Base-by-base conservation (phyloP, 495 filamentous ascomycete genomes). In the Chaetomium tenue region DNA sequence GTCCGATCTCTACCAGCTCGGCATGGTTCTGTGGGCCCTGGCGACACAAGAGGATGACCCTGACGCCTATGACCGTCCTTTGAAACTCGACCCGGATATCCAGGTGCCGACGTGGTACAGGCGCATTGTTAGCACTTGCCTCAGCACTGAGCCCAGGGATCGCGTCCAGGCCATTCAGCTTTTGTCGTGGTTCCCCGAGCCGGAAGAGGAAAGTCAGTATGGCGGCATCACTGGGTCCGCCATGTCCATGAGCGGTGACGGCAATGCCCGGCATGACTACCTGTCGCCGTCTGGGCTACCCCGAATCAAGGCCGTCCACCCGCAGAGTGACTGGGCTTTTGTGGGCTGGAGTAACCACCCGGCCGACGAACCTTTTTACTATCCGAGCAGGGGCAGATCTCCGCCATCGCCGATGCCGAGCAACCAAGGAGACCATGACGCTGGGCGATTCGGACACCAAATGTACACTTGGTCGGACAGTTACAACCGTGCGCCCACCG, bases 21-120 rank as follows among this genome's bases (percentile, higher is more conserved):
- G 94, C 28, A 98, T 98, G 95, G 93, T 96, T 2, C 81, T 98
- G 4, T 98, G 93, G 92, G 92, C 91, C 9, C 78, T 98, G 42
- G 93, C 91, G 4, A 90, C 87, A 66, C 84, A 91, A 65, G 84
- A 91, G 46, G 94, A 97, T 68, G 94, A 98, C 68, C 94, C 94
- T 5, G 94, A 98, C 72, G 81, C 85, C 20, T 84, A 88, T 57
- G 83, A 80, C 48, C 85, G 91, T n/a, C 94, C 94, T 1, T 75
- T 98, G 63, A 70, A 60, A 13, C 71, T 82, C 42, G 70, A 59
- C 3, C 58, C 74, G 5, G 76, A 80, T 15, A 68, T 78, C 40
- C 63, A 77, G 20, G 77, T 80, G 8, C 79, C 80, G 9, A 50
- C 48, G 7, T 83, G 78, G 78, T 83, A 78, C 58, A 73, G 76